Evolutionary conservation across 371 early-diverging fungal species (phyloP).

Genomic region (Mucor circinelloides): DNA sequence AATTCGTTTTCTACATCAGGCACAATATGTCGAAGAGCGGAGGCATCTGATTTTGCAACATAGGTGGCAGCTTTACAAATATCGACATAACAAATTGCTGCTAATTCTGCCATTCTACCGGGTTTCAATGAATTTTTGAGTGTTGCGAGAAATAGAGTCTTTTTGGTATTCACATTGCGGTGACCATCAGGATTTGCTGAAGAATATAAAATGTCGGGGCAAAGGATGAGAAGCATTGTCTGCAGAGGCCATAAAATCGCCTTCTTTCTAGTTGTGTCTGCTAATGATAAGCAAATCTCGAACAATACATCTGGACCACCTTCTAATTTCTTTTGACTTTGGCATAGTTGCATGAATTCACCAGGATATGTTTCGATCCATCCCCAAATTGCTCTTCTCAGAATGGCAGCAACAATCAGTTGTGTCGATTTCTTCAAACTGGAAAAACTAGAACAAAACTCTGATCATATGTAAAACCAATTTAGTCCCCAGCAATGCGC

Average conservation of each 20-base stretch:
- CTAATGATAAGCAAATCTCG: conserved; percentile 69
- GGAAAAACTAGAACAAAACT: conserved; percentile 63
- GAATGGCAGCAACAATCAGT: conserved; percentile 65
- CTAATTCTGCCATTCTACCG: conserved; percentile 70
- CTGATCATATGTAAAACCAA: conserved; percentile 32
- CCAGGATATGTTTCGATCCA: conserved; percentile 85
- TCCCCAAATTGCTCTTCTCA: conserved; percentile 84
- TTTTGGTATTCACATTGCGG: conserved; percentile 44
- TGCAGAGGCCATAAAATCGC: conserved; percentile 84
- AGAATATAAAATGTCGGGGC: conserved; percentile 74
- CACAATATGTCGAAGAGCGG: conserved; percentile 68
- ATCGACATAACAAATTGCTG: conserved; percentile 80
- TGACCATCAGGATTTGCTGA: conserved; percentile 48
- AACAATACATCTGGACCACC: conserved; percentile 80
- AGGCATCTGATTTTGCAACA: conserved; percentile 64
- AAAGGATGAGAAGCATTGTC: conserved; percentile 78
- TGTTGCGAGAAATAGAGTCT: conserved; percentile 68
- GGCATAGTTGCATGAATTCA: conserved; percentile 75
- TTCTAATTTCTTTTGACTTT: conserved; percentile 73
- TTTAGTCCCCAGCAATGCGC: too few relatives aligned
- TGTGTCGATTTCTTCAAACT: conserved; percentile 74
- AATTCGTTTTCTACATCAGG: conserved; percentile 79
- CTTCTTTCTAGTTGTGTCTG: conserved; percentile 71
- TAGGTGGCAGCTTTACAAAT: conserved; percentile 79
- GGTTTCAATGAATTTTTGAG: conserved; percentile 66